phyloP scores from a whole-genome alignment of 805 yeast genomes.

The Clavispora phyllophila region DNA sequence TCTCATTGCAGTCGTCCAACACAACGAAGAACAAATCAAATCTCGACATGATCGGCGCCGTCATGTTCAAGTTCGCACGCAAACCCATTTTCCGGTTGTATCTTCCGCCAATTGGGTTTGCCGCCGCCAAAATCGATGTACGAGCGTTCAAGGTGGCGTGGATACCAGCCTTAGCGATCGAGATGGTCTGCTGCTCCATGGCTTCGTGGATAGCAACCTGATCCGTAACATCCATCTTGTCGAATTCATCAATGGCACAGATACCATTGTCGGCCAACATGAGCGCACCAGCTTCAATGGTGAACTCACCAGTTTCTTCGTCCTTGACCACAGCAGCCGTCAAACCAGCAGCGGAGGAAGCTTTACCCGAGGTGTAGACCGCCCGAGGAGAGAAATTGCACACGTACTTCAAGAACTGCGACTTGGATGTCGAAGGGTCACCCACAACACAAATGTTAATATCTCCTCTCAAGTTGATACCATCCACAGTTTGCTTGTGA shows the following conservation, averaged over 20 bases:
- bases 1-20: conserved; percentile 89
- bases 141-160: conserved; percentile 97
- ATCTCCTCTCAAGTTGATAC: conserved; percentile 93
- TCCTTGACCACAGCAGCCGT: conserved; percentile 98
- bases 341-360: conserved; percentile 97
- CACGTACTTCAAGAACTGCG: conserved; percentile 92
- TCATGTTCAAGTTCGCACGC: conserved; percentile 85
- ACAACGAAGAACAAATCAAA: conserved; percentile 94
- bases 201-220: conserved; percentile 99
- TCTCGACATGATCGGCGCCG: conserved; percentile 98
- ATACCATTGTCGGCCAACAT: conserved; percentile 98
- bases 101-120: conserved; percentile 96
- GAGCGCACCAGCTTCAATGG: conserved; percentile 97
- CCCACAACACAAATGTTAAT: conserved; percentile 95
- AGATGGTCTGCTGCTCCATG: conserved; percentile 98
- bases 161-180: conserved; percentile 97
- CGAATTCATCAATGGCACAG: conserved; percentile 98
- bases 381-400: conserved; percentile 89
- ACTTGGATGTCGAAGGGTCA: conserved; percentile 95
- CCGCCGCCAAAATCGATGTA: conserved; percentile 96
- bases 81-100: conserved; percentile 83
- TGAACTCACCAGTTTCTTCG: conserved; percentile 94
- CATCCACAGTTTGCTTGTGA: conserved; percentile 89
- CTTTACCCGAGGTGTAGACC: conserved; percentile 95
- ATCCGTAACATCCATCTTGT: conserved; percentile 92